A percentile compares a stretch with the other conserved stretches of the same genome.
Conservation (phyloP, 2,329 filamentous ascomycete species). For the Fusarium metavorans region DNA sequence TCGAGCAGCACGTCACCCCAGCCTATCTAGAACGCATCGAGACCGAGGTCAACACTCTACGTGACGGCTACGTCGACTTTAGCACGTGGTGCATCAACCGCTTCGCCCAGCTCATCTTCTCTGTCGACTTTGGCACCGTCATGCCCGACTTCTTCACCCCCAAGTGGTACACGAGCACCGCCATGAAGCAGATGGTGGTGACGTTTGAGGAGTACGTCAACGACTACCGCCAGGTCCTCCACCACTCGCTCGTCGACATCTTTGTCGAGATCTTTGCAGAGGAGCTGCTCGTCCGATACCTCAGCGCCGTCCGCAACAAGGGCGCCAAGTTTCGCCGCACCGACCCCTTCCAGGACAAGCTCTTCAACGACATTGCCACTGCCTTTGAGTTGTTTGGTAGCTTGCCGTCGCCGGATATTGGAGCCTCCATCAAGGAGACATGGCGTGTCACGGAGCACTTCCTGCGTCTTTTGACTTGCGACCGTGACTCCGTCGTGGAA, state of each 20-base stretch:
- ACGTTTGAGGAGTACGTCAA: slow-evolving; percentile 95
- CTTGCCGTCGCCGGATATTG: slow-evolving; percentile 77
- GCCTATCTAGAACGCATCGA: slow-evolving; percentile 82
- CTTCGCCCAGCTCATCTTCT: slow-evolving; percentile 89
- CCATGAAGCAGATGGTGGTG: slow-evolving; percentile 92
- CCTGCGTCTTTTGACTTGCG: slow-evolving; percentile 80
- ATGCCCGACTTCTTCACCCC: slow-evolving; percentile 91
- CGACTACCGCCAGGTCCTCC: slow-evolving; percentile 87
- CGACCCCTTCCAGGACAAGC: slow-evolving; percentile 92
- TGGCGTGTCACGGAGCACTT: slow-evolving; percentile 94
- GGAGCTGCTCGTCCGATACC: slow-evolving; percentile 88
- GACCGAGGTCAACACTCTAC: slow-evolving; percentile 78
- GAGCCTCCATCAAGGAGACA: slow-evolving; percentile 82
- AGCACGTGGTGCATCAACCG: slow-evolving; percentile 91
- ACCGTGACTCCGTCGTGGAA: slow-evolving; percentile 78
- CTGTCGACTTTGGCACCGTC: slow-evolving; percentile 86
- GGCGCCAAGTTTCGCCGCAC: slow-evolving; percentile 86
- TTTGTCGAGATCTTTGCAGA: slow-evolving; percentile 94
- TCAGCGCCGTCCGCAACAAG: slow-evolving; percentile 87
- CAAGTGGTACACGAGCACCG: slow-evolving; percentile 86
- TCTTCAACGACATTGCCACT: slow-evolving; percentile 91
- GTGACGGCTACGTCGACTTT: slow-evolving; percentile 94
- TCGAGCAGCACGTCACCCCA: slow-evolving; percentile 83
- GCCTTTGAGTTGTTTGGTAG: slow-evolving; percentile 90
- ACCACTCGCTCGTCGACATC: slow-evolving; percentile 89